These are phyloP conservation scores for Aegilops longissima DNA, from an alignment of 176 grass and related monocot genomes.

Conservation along the genomic window DNA sequence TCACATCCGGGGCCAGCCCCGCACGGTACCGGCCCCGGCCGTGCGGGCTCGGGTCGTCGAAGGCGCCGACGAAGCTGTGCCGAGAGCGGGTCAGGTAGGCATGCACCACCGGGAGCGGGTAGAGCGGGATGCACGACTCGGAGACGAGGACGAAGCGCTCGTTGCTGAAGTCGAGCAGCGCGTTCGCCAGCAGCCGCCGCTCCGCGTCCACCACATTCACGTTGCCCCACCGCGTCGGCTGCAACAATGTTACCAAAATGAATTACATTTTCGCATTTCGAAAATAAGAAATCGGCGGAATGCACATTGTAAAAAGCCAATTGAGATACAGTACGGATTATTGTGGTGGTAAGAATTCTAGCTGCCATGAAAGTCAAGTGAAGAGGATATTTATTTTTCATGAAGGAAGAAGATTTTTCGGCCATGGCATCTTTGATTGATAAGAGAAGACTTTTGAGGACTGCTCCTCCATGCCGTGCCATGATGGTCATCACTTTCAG, in stretches of 20 bases:
- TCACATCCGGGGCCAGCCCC: slow-evolving; percentile 38
- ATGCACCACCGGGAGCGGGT: slow-evolving; percentile 40
- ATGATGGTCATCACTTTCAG: background rate
- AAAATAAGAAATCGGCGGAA: background rate
- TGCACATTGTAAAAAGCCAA: background rate
- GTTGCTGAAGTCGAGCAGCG: slow-evolving; percentile 58
- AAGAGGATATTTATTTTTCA: too few species aligned
- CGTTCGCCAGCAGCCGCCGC: slow-evolving; percentile 69
- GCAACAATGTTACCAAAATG: background rate
- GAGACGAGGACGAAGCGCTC: slow-evolving; percentile 75
- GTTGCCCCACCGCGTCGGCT: slow-evolving; percentile 51
- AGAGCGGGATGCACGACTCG: slow-evolving; percentile 62
- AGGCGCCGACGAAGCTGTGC: slow-evolving; percentile 57
- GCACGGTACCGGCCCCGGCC: slow-evolving; percentile 53
- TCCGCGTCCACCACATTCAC: slow-evolving; percentile 63
- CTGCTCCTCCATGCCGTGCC: background rate
- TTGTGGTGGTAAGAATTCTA: background rate
- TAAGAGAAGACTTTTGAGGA: background rate
- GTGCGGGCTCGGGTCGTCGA: slow-evolving; percentile 42
- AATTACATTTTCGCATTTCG: accelerated
- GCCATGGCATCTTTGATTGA: background rate
- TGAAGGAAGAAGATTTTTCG: too few species aligned
- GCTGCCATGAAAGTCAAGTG: too few species aligned
- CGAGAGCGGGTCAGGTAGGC: slow-evolving; percentile 42
- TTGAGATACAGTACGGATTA: too few species aligned